Conservation (phyloP, 768 basidiomycete genomes). For the Tephrocybe sp. region DNA sequence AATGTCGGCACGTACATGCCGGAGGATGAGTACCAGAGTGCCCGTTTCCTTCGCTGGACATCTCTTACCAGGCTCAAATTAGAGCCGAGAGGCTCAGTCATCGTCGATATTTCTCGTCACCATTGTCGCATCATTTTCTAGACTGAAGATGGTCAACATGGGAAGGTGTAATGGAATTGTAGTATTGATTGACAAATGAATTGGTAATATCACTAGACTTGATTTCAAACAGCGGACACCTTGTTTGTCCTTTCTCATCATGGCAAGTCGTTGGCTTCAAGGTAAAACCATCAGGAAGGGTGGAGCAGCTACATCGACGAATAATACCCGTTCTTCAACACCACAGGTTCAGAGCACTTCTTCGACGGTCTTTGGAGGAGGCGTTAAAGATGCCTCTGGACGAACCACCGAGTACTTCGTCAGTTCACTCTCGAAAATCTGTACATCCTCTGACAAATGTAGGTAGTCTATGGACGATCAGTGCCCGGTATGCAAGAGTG, state of each 20-base stretch:
- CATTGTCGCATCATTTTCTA: not conserved
- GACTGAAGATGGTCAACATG: no score
- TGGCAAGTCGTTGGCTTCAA: slow-evolving; percentile 55
- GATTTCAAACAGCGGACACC: slow-evolving; percentile 3
- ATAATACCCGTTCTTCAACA: slow-evolving; percentile 58
- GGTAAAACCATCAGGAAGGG: slow-evolving; percentile 77
- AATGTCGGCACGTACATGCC: slow-evolving; percentile 4
- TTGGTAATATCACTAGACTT: not conserved
- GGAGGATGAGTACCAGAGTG: not conserved
- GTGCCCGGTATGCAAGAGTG: slow-evolving; percentile 97
- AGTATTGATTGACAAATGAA: not conserved
- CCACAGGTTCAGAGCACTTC: slow-evolving; percentile 72
- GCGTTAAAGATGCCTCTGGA: slow-evolving; percentile 84
- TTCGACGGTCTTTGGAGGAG: slow-evolving; percentile 72
- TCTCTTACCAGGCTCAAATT: not conserved
- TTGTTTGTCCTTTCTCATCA: slow-evolving; percentile 10
- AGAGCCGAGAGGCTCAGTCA: not conserved
- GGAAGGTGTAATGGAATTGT: not conserved
- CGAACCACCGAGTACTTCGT: slow-evolving; percentile 81
- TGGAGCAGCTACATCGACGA: slow-evolving; percentile 38
- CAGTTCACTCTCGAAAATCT: slow-evolving; percentile 23
- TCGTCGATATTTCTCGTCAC: slow-evolving; percentile 3
- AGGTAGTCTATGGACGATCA: slow-evolving; percentile 83
- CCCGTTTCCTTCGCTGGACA: not conserved
- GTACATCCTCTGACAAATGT: not conserved